Evolutionary conservation across 371 early-diverging fungal genomes (phyloP), one percentile per base, ranked within the genome.

Genomic region (Mortierella sp.): DNA sequence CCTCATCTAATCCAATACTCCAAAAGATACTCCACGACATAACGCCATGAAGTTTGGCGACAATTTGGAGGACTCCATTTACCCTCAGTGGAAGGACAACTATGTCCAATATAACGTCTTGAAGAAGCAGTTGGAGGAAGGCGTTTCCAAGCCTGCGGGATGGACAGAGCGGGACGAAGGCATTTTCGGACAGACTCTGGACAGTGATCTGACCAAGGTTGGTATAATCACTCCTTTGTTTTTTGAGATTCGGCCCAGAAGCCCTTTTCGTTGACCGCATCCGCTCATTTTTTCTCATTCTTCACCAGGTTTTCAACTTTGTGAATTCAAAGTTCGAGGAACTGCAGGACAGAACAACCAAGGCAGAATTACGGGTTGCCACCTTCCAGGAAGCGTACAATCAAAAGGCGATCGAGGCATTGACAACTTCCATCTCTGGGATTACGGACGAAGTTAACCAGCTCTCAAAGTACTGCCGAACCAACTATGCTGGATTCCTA

Each of bases 401-500:
- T 47, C 76, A 64, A 86, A 78, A 69, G 79, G 42, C 84, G 81
- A 30, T 83, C 86, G 90, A 57, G 87, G 21, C 61, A 17, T 31
- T 76, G 60, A 69, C 44, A 78, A 81, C 28, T 83, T 92, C 42
- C 90, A 94, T 80, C 86, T 88, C 56, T 24, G 83, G 86, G 42
- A 93, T 97, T 60, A 94, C 95, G 52, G 88, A 87, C 48, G 97
- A 98, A 72, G 91, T 96, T 24, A 94, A 92, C 73, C 94, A 96
- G 81, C 88, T 98, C 46, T 93, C 97, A 51, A 95, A 95, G 82
- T 99, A 94, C 79, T 92, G 94, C 21, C 86, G 98, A 23, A 84
- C 98, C 62, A 99, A 99, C 85, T 96, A 96, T 79, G 92, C 97
- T 30, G 99, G 96, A 19, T 97, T 99, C 72, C 84, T 97, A 59